A percentile compares a stretch with the other conserved stretches of the same genome.
Conservation (phyloP, 768 basidiomycete genomes). For the Tricholoma sp. region DNA sequence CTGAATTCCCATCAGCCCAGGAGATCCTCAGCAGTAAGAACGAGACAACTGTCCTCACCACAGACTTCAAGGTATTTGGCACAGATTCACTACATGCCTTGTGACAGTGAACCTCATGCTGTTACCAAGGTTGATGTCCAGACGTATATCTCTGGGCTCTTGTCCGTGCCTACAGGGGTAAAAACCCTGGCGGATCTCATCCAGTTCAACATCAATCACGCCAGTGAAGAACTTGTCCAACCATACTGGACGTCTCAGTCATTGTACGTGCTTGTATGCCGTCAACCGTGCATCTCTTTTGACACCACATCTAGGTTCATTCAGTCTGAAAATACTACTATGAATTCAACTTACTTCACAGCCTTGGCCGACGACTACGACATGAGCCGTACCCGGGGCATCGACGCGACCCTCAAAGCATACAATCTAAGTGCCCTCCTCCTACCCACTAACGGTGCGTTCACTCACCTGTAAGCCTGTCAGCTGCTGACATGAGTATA, state of each 20-base stretch:
- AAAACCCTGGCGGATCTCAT: slow-evolving; percentile 54
- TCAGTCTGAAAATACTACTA: slow-evolving; percentile 31
- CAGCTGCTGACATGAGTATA: slow-evolving; percentile 11
- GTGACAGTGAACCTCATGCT: background rate
- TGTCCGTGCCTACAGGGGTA: slow-evolving; percentile 49
- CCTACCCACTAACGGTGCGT: slow-evolving; percentile 38
- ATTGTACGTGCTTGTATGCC: slow-evolving; percentile 26
- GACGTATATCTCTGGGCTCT: slow-evolving; percentile 38
- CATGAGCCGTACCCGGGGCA: slow-evolving; percentile 46
- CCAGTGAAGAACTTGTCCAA: slow-evolving; percentile 36
- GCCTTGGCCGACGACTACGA: slow-evolving; percentile 40
- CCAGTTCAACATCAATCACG: slow-evolving; percentile 48
- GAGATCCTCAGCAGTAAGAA: slow-evolving; percentile 45
- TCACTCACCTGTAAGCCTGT: slow-evolving; percentile 16
- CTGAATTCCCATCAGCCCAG: slow-evolving; percentile 51
- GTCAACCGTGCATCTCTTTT: background rate
- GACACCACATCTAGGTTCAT: slow-evolving; percentile 26
- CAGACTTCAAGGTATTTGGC: slow-evolving; percentile 52
- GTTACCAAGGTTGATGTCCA: background rate
- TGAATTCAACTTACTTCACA: slow-evolving; percentile 38
- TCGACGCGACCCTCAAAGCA: slow-evolving; percentile 44
- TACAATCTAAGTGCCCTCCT: slow-evolving; percentile 48
- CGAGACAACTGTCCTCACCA: slow-evolving; percentile 48
- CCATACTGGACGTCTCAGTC: slow-evolving; percentile 32
- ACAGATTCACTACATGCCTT: too few relatives aligned